Evolutionary conservation across 1,284 basidiomycete species (phyloP).

Genomic region (Phlebopus sp.): DNA sequence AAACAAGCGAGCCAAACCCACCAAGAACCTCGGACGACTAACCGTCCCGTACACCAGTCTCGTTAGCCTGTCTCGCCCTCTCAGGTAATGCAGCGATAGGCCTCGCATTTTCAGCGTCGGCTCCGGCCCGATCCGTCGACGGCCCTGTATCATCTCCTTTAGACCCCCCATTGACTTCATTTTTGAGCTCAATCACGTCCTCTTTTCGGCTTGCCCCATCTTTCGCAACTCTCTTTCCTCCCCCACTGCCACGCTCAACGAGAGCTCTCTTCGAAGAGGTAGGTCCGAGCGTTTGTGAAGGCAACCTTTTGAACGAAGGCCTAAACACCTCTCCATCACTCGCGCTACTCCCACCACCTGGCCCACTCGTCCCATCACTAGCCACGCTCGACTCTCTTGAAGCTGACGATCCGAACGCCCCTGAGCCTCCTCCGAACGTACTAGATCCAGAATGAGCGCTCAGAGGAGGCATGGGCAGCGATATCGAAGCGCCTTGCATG

Average conservation of each 20-base stretch:
- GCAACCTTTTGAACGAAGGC: constrained; percentile 68
- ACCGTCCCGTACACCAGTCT: neutral
- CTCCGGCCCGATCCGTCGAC: neutral
- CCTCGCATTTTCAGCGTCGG: constrained; percentile 14
- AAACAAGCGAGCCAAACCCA: too few species aligned
- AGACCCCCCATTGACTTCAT: neutral
- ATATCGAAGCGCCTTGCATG: constrained; percentile 25
- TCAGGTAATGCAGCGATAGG: constrained; percentile 32
- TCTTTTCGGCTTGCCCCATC: neutral
- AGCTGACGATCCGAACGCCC: constrained; percentile 6
- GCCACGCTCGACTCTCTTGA: constrained; percentile 37
- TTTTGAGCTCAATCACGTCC: constrained; percentile 8
- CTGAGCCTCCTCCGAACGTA: too few species aligned
- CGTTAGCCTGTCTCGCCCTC: constrained; percentile 26
- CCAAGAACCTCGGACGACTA: neutral
- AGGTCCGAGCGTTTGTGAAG: constrained; percentile 67
- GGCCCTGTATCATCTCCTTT: neutral
- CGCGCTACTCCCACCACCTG: constrained; percentile 23
- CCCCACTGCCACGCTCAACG: constrained; percentile 31
- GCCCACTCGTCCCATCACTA: constrained; percentile 29
- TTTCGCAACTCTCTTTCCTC: constrained; percentile 11
- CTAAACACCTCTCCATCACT: constrained; percentile 34
- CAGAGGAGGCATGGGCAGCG: constrained; percentile 23
- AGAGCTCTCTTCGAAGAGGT: constrained; percentile 52
- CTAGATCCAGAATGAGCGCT: neutral